Evolutionary conservation across 2,329 filamentous ascomycete species (phyloP).

Genomic region (Aureobasidium sp.): DNA sequence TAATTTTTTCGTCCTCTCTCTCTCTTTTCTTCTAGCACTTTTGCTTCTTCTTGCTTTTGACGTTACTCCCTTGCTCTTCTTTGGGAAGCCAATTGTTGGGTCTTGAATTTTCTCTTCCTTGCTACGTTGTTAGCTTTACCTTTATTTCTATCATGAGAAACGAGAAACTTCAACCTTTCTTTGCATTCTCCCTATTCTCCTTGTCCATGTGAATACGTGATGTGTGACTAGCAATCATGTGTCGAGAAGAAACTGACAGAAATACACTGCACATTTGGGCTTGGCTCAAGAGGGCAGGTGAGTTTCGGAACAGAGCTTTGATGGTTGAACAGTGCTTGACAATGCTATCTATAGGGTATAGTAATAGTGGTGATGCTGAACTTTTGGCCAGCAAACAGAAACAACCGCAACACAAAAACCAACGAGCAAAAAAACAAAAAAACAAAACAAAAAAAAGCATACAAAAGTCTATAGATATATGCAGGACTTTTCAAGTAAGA

Average conservation of each 20-base stretch:
- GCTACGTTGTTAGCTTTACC: neutral
- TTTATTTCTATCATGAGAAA: neutral
- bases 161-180: neutral
- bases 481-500: neutral
- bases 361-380: neutral
- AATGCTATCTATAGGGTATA: constrained; percentile 10
- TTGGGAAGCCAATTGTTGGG: neutral
- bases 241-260: no score
- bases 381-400: neutral
- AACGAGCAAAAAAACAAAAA: neutral
- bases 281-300: no score
- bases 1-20: neutral
- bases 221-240: no score
- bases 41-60: neutral
- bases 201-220: no score
- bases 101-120: neutral
- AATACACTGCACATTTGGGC: no score
- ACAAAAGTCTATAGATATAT: neutral
- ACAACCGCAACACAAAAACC: neutral
- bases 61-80: neutral
- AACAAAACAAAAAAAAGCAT: neutral
- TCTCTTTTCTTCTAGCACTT: neutral
- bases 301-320: no score
- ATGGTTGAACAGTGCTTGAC: neutral
- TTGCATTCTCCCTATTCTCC: neutral